phyloP scores from a whole-genome alignment of 345 rosid species.

The Eucalyptus polybractea region DNA sequence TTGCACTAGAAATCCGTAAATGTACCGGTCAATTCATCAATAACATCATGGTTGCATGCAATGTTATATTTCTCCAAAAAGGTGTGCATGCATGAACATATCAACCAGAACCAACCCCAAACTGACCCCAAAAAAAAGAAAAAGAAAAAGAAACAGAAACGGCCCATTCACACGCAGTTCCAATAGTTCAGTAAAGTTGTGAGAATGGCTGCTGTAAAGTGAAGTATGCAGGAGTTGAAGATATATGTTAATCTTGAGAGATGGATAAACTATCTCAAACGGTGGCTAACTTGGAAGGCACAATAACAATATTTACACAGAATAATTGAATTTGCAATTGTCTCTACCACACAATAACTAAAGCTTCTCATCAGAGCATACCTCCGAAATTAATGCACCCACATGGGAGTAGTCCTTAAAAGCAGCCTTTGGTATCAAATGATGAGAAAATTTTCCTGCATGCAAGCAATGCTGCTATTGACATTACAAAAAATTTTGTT shows the following conservation, averaged over 20 bases:
- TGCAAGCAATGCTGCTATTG: neutral
- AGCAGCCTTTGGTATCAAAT: slow-evolving; percentile 68
- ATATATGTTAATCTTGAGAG: neutral
- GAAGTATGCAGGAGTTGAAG: neutral
- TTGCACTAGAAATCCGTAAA: slow-evolving; percentile 36
- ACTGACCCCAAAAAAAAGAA: too few relatives aligned
- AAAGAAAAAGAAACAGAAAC: fast-evolving
- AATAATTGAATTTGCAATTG: neutral
- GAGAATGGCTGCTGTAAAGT: neutral
- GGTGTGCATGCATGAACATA: neutral
- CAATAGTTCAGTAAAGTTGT: neutral
- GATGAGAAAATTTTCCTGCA: slow-evolving; percentile 88
- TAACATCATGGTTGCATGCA: neutral
- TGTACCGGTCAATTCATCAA: slow-evolving; percentile 36
- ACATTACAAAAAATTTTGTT: neutral
- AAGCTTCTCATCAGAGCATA: slow-evolving; percentile 8
- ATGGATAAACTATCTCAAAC: neutral
- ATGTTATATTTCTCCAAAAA: neutral
- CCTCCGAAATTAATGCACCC: slow-evolving; percentile 94
- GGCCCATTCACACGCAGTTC: neutral
- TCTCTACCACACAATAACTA: neutral
- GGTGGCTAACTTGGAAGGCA: neutral
- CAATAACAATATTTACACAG: neutral
- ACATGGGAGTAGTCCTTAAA: slow-evolving; percentile 86
- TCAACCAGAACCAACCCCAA: neutral